phyloP scores from a whole-genome alignment of 129 eudicot species.

The Ambrosia trifida region DNA sequence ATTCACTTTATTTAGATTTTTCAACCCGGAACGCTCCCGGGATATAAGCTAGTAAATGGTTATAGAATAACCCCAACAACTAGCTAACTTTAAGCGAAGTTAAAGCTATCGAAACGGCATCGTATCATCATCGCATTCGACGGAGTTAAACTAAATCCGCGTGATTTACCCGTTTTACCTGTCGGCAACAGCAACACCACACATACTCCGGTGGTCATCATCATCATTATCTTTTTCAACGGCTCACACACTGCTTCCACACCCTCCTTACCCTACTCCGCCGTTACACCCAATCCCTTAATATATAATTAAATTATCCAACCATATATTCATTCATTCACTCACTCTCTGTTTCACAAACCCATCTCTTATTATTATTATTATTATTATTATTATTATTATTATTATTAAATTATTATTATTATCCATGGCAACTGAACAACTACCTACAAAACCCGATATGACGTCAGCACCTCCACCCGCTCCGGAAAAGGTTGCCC shows the following conservation, averaged over 20 bases:
- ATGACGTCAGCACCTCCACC: constrained; percentile 33
- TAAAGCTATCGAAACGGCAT: neutral
- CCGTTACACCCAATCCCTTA: constrained; percentile 14
- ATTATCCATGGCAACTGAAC: constrained; percentile 40
- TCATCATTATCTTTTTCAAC: constrained; percentile 15
- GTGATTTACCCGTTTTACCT: constrained; percentile 39
- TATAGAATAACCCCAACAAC: neutral
- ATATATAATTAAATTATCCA: neutral
- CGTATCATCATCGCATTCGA: neutral
- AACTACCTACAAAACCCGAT: constrained; percentile 33
- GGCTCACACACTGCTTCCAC: constrained; percentile 20
- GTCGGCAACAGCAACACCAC: constrained; percentile 36
- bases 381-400: neutral
- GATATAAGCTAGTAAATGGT: too few species aligned
- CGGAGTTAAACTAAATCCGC: constrained; percentile 20
- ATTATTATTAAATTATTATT: too few species aligned
- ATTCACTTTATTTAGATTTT: too few species aligned
- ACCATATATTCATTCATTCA: constrained; percentile 13
- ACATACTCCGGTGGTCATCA: constrained; percentile 28
- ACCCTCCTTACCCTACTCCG: constrained; percentile 28
- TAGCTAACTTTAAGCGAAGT: neutral
- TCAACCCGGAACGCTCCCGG: too few species aligned
- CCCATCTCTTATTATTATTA: neutral
- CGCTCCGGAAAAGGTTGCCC: constrained; percentile 39
- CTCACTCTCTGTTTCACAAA: neutral